Conservation (phyloP, 1,284 basidiomycete species). For the Cyathus pygmaeus region DNA sequence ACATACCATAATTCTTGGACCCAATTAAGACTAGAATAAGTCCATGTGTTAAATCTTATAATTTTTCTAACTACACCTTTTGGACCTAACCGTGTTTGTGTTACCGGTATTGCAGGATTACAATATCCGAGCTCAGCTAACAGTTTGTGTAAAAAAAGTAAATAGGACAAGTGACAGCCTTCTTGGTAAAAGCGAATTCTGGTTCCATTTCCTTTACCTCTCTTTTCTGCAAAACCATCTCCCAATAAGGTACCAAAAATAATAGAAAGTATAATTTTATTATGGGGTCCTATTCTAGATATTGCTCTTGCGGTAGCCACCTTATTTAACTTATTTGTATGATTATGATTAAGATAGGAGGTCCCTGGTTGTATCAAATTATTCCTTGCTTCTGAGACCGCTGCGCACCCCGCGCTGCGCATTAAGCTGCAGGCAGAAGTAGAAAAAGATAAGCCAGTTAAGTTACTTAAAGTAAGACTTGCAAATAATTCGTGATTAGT, state of each 20-base stretch:
- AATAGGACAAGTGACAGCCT: background rate
- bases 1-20: background rate
- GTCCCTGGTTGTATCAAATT: too few relatives aligned
- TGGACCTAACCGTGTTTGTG: background rate
- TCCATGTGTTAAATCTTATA: background rate
- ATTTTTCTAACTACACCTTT: background rate
- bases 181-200: background rate
- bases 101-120: background rate
- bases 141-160: background rate
- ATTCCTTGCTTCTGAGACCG: too few relatives aligned
- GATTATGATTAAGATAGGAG: too few relatives aligned
- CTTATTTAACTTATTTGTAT: background rate
- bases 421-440: too few relatives aligned
- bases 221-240: background rate
- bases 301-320: background rate
- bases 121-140: background rate
- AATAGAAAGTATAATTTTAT: background rate
- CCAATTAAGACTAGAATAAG: constrained; percentile 1
- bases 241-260: background rate
- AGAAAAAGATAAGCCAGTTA: background rate
- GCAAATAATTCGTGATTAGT: background rate
- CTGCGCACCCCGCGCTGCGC: too few relatives aligned
- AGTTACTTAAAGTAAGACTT: background rate
- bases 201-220: background rate
- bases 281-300: background rate